Conservation (phyloP, 345 rosid species). For the Bruguiera parviflora region DNA sequence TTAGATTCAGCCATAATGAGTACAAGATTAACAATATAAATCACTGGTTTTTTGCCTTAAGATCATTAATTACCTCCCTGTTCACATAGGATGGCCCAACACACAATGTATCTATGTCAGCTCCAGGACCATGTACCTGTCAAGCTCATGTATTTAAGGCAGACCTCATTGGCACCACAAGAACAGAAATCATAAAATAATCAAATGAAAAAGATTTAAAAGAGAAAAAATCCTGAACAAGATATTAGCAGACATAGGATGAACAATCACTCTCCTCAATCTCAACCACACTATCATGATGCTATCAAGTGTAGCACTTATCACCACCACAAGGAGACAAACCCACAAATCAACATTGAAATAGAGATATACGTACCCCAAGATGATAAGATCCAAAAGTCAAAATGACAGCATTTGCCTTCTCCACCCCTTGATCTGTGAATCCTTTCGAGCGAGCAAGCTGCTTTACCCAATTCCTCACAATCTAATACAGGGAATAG, state of each 20-base stretch:
- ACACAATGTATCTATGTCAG: slow-evolving; percentile 86
- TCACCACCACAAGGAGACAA: neutral
- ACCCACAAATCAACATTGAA: neutral
- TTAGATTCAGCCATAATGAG: slow-evolving; percentile 5
- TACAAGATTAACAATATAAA: neutral
- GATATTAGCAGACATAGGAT: neutral
- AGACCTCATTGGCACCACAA: neutral
- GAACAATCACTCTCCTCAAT: neutral
- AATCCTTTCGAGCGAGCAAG: slow-evolving; percentile 63
- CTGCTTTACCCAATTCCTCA: slow-evolving; percentile 68
- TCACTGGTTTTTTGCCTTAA: neutral
- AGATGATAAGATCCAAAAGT: slow-evolving; percentile 92
- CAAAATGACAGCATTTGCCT: slow-evolving; percentile 81
- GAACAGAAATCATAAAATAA: neutral
- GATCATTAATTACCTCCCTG: slow-evolving; percentile 55
- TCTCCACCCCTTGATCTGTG: slow-evolving; percentile 78
- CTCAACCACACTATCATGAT: neutral
- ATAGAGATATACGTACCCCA: slow-evolving; percentile 53
- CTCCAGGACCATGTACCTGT: slow-evolving; percentile 93
- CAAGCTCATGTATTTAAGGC: neutral
- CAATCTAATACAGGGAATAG: slow-evolving; percentile 36
- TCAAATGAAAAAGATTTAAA: neutral
- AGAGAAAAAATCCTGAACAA: neutral
- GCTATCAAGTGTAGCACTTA: neutral
- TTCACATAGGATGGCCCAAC: slow-evolving; percentile 93